These are phyloP conservation scores for Mycena maculata DNA, from an alignment of 768 basidiomycete genomes.

Conservation along the genomic window DNA sequence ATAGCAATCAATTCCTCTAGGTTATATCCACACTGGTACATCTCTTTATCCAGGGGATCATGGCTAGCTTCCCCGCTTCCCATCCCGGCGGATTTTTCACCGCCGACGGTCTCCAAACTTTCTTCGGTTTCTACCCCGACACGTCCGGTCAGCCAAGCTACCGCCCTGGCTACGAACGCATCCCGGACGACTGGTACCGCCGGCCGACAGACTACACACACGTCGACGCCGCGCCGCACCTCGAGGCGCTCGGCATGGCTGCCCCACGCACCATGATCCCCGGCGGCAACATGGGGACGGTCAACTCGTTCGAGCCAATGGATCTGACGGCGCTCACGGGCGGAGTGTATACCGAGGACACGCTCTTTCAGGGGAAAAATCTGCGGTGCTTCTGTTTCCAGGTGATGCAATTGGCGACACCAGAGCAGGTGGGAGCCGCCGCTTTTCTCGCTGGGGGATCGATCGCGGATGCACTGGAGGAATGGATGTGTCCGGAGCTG, in stretches of 20 bases:
- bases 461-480: neutral
- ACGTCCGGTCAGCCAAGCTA: neutral
- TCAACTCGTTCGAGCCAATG: neutral
- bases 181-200: constrained; percentile 9
- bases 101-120: neutral
- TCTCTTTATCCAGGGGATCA: neutral
- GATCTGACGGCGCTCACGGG: neutral
- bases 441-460: neutral
- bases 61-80: neutral
- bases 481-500: constrained; percentile 4
- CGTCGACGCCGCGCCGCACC: neutral
- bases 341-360: constrained; percentile 5
- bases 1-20: neutral
- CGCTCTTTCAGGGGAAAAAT: neutral
- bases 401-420: neutral
- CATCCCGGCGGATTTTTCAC: neutral
- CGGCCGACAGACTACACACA: neutral
- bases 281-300: neutral
- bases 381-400: neutral
- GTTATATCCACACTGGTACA: neutral
- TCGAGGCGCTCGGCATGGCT: neutral
- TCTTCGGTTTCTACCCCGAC: neutral
- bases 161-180: constrained; percentile 1
- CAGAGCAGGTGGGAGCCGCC: neutral
- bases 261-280: neutral